These are phyloP conservation scores for Boletus rufocinnamomeus DNA, from an alignment of 768 basidiomycete genomes.

Conservation along the genomic window DNA sequence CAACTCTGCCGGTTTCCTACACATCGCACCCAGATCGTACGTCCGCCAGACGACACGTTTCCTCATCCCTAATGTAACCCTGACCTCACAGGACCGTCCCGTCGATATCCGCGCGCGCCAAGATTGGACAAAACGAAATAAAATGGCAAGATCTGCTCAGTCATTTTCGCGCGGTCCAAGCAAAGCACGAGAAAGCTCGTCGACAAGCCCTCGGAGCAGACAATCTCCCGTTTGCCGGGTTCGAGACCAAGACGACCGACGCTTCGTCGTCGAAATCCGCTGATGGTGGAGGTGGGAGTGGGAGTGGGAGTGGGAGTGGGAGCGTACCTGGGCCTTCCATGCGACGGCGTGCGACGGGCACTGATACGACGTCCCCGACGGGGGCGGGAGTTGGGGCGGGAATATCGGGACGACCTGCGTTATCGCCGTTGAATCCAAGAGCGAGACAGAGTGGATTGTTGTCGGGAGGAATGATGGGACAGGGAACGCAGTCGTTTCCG, in stretches of 20 bases:
- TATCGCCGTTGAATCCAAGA: slow-evolving; percentile 77
- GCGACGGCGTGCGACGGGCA: slow-evolving; percentile 66
- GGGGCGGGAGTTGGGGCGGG: background rate
- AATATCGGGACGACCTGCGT: slow-evolving; percentile 38
- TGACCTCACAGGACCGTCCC: slow-evolving; percentile 34
- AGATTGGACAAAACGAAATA: slow-evolving; percentile 83
- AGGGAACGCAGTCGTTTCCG: slow-evolving; percentile 36
- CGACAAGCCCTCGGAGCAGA: slow-evolving; percentile 75
- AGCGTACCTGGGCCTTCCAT: slow-evolving; percentile 43
- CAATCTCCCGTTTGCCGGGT: slow-evolving; percentile 45
- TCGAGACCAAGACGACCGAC: slow-evolving; percentile 40
- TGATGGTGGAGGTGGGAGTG: background rate
- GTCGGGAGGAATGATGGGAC: slow-evolving; percentile 39
- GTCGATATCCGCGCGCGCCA: slow-evolving; percentile 62
- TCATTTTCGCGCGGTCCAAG: slow-evolving; percentile 90
- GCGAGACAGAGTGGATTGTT: slow-evolving; percentile 52
- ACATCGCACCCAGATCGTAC: slow-evolving; percentile 86
- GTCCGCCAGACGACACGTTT: slow-evolving; percentile 24
- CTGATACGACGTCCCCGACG: slow-evolving; percentile 35
- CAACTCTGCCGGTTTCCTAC: slow-evolving; percentile 91
- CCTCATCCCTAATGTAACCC: slow-evolving; percentile 11
- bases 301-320: background rate
- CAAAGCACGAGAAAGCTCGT: slow-evolving; percentile 89
- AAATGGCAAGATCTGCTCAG: slow-evolving; percentile 95
- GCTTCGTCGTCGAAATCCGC: slow-evolving; percentile 13